Base-by-base conservation (phyloP, 306 rosid species). In the Mimosa bimucronata region DNA sequence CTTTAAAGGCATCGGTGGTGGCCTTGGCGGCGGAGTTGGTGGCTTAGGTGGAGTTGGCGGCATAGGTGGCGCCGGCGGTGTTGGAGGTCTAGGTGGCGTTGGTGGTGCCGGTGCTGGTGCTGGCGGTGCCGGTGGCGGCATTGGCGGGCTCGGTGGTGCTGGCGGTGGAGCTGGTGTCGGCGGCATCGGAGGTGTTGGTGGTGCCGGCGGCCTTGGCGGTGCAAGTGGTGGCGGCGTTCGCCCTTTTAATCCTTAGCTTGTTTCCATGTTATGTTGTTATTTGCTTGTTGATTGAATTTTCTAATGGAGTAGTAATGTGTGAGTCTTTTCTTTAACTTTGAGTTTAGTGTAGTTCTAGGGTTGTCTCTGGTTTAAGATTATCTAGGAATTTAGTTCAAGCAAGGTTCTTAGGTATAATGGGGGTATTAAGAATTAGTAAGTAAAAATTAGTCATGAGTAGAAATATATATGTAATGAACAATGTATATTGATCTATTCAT, bases 21-120 rank as follows among this genome's bases (percentile, higher is more conserved):
- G 86, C 2, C 34, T 61, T 9, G 89, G 86, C 0, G 90, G 83
- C 0, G 68, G 13, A 7, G 78, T 40, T 2, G 87, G 89, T 1
- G 55, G 31, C 34, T 46, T 72, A 0, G 82, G 81, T 6, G 73
- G 66, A 0, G 53, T n/a, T 6, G 86, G 62, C 2, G 81, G 75
- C 19, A 41, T 42, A 13, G 74, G 70, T 0, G 85, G 87, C 0
- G 78, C 13, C 4, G 81, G 48, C 1, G 81, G 81, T 0, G 45
- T 64, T 2, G 88, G 85, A 0, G 76, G 46, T 0, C 25, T 70
- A 2, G 87, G 80, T 0, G 90, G 88, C 0, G 66, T 15, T 2
- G 88, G 64, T 3, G 83, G 84, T 0, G 9, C 60, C 34, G 6
- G 0, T 1, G 81, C 79, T 0, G 77, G 78, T 0, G 15, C 6